Conservation (phyloP, 179 eudicot genomes). For the Heliamphora pulchella region DNA sequence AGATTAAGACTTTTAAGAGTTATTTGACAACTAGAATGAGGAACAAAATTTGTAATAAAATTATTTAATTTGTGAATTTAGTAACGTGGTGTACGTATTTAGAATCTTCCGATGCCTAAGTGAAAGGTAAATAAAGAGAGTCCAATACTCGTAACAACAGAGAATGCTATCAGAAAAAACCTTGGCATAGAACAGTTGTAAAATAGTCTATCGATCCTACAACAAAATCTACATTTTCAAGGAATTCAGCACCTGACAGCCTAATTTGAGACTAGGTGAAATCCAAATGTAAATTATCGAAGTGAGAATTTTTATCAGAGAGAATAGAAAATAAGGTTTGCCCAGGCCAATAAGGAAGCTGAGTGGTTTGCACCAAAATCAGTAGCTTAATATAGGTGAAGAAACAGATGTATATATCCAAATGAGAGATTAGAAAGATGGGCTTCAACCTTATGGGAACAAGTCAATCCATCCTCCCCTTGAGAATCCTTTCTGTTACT, state of each 20-base stretch:
- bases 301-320: not conserved
- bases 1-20: no score
- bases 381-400: not conserved
- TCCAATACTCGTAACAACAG: no score
- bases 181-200: no score
- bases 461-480: constrained; percentile 53
- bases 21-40: no score
- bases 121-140: no score
- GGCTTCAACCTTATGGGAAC: not conserved
- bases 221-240: not conserved
- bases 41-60: no score
- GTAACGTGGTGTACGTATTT: no score
- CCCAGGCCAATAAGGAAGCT: not conserved
- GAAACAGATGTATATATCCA: constrained; percentile 9
- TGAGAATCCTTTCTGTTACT: constrained; percentile 73
- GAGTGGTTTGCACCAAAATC: constrained; percentile 41
- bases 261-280: not conserved
- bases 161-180: no score
- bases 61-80: no score
- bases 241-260: not conserved
- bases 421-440: constrained; percentile 3
- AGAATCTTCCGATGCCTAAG: no score
- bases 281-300: not conserved
- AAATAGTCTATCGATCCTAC: no score
- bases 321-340: no score